phyloP scores from a whole-genome alignment of 2,329 filamentous ascomycete genomes.

The Aspergillus floridensis region DNA sequence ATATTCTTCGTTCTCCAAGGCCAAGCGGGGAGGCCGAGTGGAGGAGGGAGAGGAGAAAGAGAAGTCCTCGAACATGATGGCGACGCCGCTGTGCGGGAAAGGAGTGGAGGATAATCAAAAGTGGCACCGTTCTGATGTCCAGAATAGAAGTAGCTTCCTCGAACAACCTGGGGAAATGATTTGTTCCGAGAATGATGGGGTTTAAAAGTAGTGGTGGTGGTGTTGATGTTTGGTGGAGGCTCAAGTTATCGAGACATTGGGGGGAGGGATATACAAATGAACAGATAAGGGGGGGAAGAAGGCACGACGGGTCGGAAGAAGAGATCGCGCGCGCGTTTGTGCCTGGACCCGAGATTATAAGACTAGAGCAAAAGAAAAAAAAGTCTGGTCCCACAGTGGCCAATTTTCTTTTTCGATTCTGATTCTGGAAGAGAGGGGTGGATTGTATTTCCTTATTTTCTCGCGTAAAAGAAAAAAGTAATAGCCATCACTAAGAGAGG shows the following conservation, averaged over 20 bases:
- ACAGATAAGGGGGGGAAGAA: not conserved
- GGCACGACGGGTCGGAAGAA: not conserved
- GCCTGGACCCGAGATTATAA: conserved; percentile 9
- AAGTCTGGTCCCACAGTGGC: conserved; percentile 3
- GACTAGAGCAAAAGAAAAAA: not conserved
- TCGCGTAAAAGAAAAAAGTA: not conserved
- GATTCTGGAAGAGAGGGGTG: not conserved
- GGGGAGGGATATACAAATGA: not conserved
- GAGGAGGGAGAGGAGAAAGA: conserved; percentile 41
- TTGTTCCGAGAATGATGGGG: not conserved
- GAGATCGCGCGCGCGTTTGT: conserved; percentile 7
- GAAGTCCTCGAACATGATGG: conserved; percentile 43
- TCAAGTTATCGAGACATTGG: not conserved
- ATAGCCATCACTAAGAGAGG: not conserved
- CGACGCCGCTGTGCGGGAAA: not conserved
- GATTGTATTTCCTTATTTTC: not conserved
- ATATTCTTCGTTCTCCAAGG: conserved; percentile 29
- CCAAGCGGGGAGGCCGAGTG: conserved; percentile 25
- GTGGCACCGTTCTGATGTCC: not conserved
- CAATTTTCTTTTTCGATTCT: conserved; percentile 1
- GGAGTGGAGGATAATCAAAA: not conserved
- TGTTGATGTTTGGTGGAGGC: not conserved
- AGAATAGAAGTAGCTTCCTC: not conserved
- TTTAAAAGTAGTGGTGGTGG: not conserved
- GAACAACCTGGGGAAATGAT: not conserved